Percentiles rank a stretch among this genome's conserved stretches.
phyloP scores from a whole-genome alignment of 2,329 filamentous ascomycete species.

The Alternaria gaisen region DNA sequence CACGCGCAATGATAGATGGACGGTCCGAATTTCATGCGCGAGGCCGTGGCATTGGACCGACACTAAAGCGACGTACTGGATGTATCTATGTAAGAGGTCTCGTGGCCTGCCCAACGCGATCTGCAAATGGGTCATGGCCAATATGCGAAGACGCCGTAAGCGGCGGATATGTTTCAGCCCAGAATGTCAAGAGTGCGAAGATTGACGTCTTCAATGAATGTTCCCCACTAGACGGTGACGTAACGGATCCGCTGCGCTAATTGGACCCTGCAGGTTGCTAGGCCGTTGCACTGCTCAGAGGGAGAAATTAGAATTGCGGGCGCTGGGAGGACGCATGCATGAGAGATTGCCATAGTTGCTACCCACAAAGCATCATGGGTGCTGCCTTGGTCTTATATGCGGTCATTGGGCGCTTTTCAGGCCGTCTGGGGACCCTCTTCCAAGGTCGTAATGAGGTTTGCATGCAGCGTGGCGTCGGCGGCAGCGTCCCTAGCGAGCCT shows the following conservation, averaged over 20 bases:
- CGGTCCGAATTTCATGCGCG: constrained; percentile 1
- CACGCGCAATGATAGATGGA: neutral
- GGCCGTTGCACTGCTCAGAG: constrained; percentile 19
- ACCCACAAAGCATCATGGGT: neutral
- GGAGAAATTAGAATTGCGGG: constrained; percentile 7
- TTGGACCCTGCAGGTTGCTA: constrained; percentile 25
- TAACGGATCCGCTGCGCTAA: constrained; percentile 23
- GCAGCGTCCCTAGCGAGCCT: constrained; percentile 22
- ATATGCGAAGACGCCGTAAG: constrained; percentile 21
- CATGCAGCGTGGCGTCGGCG: constrained; percentile 26
- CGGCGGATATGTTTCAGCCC: constrained; percentile 33
- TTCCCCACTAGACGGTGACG: constrained; percentile 28
- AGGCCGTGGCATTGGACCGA: constrained; percentile 3
- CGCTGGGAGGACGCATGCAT: constrained; percentile 12
- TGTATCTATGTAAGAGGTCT: constrained; percentile 25
- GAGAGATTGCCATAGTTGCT: constrained; percentile 7
- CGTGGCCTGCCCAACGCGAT: constrained; percentile 26
- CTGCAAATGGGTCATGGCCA: constrained; percentile 15
- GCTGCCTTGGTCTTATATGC: constrained; percentile 7
- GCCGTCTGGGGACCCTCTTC: constrained; percentile 14
- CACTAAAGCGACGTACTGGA: neutral
- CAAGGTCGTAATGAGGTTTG: constrained; percentile 17
- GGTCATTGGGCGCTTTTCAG: constrained; percentile 11
- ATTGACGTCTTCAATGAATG: constrained; percentile 17
- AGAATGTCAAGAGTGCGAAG: constrained; percentile 10